Conservation (phyloP, 495 filamentous ascomycete species). For the Aspergillus taichungensis region DNA sequence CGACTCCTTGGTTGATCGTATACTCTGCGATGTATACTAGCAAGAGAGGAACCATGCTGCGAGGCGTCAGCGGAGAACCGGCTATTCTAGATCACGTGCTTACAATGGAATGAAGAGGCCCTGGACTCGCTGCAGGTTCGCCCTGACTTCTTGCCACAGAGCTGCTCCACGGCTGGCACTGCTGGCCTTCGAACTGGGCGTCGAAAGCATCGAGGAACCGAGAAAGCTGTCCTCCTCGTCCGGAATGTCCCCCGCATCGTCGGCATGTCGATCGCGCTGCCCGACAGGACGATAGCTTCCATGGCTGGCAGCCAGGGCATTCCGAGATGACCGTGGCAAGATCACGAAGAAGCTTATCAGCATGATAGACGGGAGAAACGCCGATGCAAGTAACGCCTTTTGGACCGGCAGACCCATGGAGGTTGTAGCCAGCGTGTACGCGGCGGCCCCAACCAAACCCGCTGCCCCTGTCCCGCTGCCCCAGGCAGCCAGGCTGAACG, state of each 20-base stretch:
- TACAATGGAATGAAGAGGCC: constrained; percentile 61
- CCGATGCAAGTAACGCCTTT: constrained; percentile 62
- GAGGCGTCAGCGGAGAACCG: constrained; percentile 14
- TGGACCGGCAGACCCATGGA: constrained; percentile 61
- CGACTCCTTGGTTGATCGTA: constrained; percentile 89
- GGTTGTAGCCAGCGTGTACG: constrained; percentile 81
- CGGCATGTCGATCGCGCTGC: constrained; percentile 33
- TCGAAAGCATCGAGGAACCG: constrained; percentile 17
- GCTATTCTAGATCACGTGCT: constrained; percentile 10
- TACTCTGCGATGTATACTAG: constrained; percentile 95
- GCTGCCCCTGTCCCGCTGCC: constrained; percentile 88
- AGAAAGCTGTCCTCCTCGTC: constrained; percentile 34
- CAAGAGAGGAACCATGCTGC: constrained; percentile 80
- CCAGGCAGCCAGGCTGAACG: constrained; percentile 86
- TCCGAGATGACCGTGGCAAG: constrained; percentile 50
- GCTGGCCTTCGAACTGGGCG: constrained; percentile 14
- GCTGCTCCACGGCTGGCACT: constrained; percentile 1
- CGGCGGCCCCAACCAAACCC: constrained; percentile 74
- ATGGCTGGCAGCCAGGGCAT: constrained; percentile 25
- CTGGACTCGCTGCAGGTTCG: constrained; percentile 43
- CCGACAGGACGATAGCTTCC: constrained; percentile 22
- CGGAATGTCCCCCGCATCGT: constrained; percentile 23
- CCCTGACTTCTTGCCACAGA: constrained; percentile 30
- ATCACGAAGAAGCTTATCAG: constrained; percentile 74
- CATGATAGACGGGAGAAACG: constrained; percentile 75